Evolutionary conservation across 116 monocot genomes (phyloP), one percentile per base, ranked within the genome.

Genomic region (Posidonia oceanica): DNA sequence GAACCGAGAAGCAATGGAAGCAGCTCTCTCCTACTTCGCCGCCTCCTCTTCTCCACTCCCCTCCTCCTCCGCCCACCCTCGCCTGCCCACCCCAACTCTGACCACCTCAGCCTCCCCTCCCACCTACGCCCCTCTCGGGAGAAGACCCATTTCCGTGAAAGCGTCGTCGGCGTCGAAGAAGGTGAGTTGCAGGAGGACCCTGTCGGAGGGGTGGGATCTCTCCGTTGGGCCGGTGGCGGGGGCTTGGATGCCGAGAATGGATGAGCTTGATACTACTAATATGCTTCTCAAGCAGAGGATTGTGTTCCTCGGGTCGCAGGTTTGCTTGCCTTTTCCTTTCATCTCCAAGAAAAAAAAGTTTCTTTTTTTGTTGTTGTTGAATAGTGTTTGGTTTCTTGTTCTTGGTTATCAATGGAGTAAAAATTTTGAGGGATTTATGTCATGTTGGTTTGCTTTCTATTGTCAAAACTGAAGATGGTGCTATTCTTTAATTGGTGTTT

Each of bases 251-350:
- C 86, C 84, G 21, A 83, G 82, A 54, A 71, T 90, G 68, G 88
- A 93, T 59, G 93, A 93, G 61, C 79, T 99, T 36, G 99, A 99
- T 41, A 73, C 86, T 55, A 91, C 81, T 38, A 93, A 99, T 77
- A 99, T 90, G 99, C 99, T 99, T 69, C 88, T 99, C 59, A 77
- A 74, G 66, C 99, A 99, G 81, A 70, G 99, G 61, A 86, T 99
- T 66, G 83, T 99, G 76, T 99, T 99, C 72, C 69, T 99, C 48
- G 99, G 94, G 7, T 93, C 90, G 61, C 94, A 90, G 90, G 93
- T 99, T 12, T 42, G 41, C 40, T 65, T 44, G 40, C 18, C 18
- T 66, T 4, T 5, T 21, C n/a, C 16, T 41, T n/a, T 42, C 8
- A n/a, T 66, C 41, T 44, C 21, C 8, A 23, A 60, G 20, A 6